Conservation (phyloP, 768 basidiomycete species). For the Suillus brevipes region DNA sequence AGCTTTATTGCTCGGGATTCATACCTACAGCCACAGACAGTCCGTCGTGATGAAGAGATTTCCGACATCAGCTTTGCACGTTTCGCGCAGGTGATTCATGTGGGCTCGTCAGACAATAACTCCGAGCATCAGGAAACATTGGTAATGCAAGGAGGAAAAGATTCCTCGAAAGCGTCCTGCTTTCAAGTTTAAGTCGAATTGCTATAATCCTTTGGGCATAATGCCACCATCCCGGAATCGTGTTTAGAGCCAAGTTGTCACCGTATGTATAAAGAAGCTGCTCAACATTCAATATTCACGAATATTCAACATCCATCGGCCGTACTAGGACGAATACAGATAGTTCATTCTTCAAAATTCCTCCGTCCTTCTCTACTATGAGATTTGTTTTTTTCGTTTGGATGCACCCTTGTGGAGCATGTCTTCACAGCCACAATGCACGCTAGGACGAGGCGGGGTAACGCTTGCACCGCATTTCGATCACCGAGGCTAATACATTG, state of each 20-base stretch:
- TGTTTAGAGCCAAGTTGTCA: neutral
- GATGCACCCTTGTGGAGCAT: neutral
- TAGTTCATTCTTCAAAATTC: neutral
- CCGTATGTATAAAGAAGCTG: neutral
- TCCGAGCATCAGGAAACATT: neutral
- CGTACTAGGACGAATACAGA: neutral
- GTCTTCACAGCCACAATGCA: too few relatives aligned
- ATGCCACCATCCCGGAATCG: neutral
- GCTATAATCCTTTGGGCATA: neutral
- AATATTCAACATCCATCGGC: neutral
- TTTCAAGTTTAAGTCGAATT: neutral
- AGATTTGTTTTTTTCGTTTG: neutral
- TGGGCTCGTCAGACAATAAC: neutral
- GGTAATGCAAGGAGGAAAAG: neutral
- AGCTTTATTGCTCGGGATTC: conserved; percentile 31
- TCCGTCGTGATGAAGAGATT: neutral
- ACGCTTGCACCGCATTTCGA: too few relatives aligned
- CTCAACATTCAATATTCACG: neutral
- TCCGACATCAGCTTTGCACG: neutral
- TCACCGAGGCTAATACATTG: too few relatives aligned
- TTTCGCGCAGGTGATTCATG: neutral
- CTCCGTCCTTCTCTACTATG: neutral
- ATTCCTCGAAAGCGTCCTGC: neutral
- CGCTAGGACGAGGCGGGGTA: too few relatives aligned
- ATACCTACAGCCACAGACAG: conserved; percentile 16